phyloP scores from a whole-genome alignment of 129 eudicot species.

The Glebionis coronaria region DNA sequence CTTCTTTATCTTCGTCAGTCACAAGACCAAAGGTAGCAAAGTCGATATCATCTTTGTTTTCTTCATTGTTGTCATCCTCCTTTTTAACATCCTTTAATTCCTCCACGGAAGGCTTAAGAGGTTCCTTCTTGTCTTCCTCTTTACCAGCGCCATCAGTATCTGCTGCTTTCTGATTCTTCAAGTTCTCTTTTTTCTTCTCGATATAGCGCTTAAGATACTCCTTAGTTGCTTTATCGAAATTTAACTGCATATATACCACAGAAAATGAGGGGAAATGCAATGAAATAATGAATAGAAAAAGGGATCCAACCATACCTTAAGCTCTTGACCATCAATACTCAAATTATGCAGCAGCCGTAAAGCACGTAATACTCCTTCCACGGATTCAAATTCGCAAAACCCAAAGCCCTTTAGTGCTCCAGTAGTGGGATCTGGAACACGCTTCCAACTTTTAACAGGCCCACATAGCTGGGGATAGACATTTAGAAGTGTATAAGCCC shows the following conservation, averaged over 20 bases:
- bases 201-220: conserved; percentile 69
- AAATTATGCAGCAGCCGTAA: conserved; percentile 74
- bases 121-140: conserved; percentile 16
- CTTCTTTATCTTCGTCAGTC: conserved; percentile 76
- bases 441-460: conserved; percentile 96
- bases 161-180: conserved; percentile 36
- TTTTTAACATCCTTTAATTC: conserved; percentile 37
- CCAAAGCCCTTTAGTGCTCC: conserved; percentile 88
- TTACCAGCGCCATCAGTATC: conserved; percentile 44
- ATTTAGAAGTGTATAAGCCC: not conserved
- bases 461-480: conserved; percentile 76
- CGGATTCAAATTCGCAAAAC: conserved; percentile 93
- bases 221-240: conserved; percentile 67
- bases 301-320: conserved; percentile 58
- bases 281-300: conserved; percentile 11
- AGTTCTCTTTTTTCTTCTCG: conserved; percentile 67
- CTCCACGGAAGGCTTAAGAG: conserved; percentile 42
- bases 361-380: conserved; percentile 97
- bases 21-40: conserved; percentile 71
- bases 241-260: conserved; percentile 45
- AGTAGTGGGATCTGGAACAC: conserved; percentile 77
- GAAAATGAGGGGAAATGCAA: not conserved
- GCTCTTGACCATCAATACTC: conserved; percentile 88
- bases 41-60: conserved; percentile 50
- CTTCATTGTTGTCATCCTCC: conserved; percentile 36